A percentile compares a stretch with the other conserved stretches of the same genome.
These are phyloP conservation scores for Medicago arabica DNA, from an alignment of 306 rosid species.

Conservation along the genomic window DNA sequence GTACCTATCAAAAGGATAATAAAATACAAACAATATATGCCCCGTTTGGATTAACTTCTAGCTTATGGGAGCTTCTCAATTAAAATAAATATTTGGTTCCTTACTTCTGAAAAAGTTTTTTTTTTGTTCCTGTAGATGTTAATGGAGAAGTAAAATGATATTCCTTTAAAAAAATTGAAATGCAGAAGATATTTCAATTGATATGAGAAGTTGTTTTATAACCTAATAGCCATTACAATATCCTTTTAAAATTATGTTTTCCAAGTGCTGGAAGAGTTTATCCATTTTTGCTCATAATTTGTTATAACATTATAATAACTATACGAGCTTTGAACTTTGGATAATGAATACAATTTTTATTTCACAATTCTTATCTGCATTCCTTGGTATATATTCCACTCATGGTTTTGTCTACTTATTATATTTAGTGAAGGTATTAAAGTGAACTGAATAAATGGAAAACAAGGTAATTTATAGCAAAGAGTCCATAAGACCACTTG, in stretches of 20 bases:
- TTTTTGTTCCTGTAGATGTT: neutral
- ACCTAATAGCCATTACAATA: neutral
- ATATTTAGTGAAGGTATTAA: neutral
- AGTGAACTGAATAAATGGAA: neutral
- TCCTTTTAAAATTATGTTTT: neutral
- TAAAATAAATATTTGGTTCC: neutral
- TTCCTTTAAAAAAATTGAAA: neutral
- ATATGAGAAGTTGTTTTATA: neutral
- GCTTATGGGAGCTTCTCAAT: neutral
- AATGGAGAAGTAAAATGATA: neutral
- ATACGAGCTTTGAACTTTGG: neutral
- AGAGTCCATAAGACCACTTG: neutral
- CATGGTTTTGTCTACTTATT: neutral
- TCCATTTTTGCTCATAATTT: too few relatives aligned
- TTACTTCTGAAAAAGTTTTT: neutral
- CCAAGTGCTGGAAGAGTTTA: neutral
- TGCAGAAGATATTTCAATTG: neutral
- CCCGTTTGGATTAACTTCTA: neutral
- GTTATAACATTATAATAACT: too few relatives aligned
- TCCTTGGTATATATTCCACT: neutral
- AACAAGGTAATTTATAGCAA: neutral
- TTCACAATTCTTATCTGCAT: neutral
- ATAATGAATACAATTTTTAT: neutral
- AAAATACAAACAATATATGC: neutral
- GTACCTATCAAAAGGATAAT: neutral